Base-by-base conservation (phyloP, 2,329 filamentous ascomycete species). In the Lojkania enalia region DNA sequence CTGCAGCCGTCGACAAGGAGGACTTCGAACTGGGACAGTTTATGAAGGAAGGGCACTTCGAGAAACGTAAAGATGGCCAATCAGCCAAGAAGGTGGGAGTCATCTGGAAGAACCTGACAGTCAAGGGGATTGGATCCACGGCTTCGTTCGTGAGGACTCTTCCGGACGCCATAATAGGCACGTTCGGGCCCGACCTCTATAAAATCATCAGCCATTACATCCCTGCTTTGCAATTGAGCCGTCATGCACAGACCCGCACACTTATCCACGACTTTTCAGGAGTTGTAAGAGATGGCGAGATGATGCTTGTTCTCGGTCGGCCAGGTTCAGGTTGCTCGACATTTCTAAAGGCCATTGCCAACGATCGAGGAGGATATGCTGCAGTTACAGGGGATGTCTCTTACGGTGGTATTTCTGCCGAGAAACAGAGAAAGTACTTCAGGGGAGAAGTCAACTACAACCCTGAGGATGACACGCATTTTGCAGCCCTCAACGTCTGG, bases 181-280 rank as follows among this genome's bases (percentile, higher is more conserved):
- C 87, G 0, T 92, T 94, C 63, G 88, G 88, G 0, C 88, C 88
- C 0, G 88, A 92, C 66, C 71, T 92, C 1, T 92, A 88, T 64
- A 78, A 74, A 16, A 71, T 88, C 5, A 56, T 90, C 12, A 74
- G 73, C 21, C 61, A 72, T 5, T 83, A 80, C 44, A 58, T 82
- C 18, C 81, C 81, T 0, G 70, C 72, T 15, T 69, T 82, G 13
- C 72, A 68, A 29, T 67, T 80, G 35, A 72, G 74, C 5, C 73
- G 73, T 35, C 70, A 74, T 15, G 75, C 74, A 3, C 74, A 77
- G 20, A 76, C 76, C 13, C 72, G 80, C 25, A 74, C 76, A 20
- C 63, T 89, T 16, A 80, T 88, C 45, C 74, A 85, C 55, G 82
- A 85, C 52, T 88, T 88, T 62, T 82, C 77, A 3, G 86, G 86